phyloP scores from a whole-genome alignment of 805 yeast species.

The Ogataea wickerhamii region DNA sequence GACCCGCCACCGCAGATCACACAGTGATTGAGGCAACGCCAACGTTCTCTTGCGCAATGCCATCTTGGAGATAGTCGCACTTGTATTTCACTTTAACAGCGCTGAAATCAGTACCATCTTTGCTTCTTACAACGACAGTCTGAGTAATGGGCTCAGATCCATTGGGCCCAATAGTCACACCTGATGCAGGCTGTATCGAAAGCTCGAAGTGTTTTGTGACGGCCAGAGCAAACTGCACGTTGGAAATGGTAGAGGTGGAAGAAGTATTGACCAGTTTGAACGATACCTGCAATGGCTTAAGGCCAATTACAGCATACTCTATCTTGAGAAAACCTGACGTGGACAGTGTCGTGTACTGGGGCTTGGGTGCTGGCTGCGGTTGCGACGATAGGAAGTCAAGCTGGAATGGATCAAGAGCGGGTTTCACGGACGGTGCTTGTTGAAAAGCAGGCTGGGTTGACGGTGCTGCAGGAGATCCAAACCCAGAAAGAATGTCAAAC shows the following conservation, averaged over 20 bases:
- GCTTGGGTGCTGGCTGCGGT: conserved; percentile 7
- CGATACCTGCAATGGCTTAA: conserved; percentile 17
- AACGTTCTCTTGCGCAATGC: conserved; percentile 49
- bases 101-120: conserved; percentile 13
- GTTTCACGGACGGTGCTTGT: conserved; percentile 4
- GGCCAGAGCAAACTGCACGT: conserved; percentile 31
- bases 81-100: conserved; percentile 72
- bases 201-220: conserved; percentile 33
- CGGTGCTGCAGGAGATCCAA: conserved; percentile 11
- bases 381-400: conserved; percentile 27
- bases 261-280: conserved; percentile 26
- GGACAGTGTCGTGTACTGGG: conserved; percentile 7
- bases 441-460: conserved; percentile 11
- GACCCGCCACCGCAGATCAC: too few relatives aligned
- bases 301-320: conserved; percentile 21
- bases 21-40: conserved; percentile 42
- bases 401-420: conserved; percentile 32
- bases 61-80: conserved; percentile 49
- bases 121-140: conserved; percentile 20
- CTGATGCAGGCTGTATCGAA: conserved; percentile 26
- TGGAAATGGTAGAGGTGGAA: conserved; percentile 51
- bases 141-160: conserved; percentile 25
- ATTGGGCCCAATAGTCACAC: conserved; percentile 14
- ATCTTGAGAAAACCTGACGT: conserved; percentile 23
- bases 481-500: conserved; percentile 15